Base-by-base conservation (phyloP, 208 protist species). In the Crithidia expoeki region DNA sequence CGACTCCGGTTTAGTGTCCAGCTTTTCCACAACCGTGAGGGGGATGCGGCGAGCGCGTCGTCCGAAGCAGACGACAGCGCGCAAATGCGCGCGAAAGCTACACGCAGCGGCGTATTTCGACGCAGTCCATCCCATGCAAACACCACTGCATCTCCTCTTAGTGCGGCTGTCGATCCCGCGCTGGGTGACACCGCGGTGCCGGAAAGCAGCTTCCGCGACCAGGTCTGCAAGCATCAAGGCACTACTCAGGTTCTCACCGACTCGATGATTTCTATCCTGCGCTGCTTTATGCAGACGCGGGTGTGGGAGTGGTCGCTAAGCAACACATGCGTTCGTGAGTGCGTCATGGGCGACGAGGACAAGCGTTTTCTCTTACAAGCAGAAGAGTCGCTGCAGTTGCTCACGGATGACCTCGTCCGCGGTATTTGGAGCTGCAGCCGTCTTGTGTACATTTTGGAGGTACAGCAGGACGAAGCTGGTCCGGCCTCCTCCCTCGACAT, bases 311-410 rank as follows among this genome's bases (percentile, higher is more conserved):
- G 81, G 81, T 72, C 64, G 44, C 62, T 81, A 59, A 61, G 71
- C 47, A 86, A 86, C 63, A 83, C 71, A 17, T 76, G 73, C 28
- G 42, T 79, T 11, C 73, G 81, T 28, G 77, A 80, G 49, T 79
- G 60, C 12, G 71, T 76, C 4, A 42, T 80, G 0, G 42, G 50
- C 23, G 76, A 82, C 42, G 57, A 42, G 30, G 58, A 75, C 51
- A 68, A 59, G 27, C 69, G 65, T 25, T 28, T 23, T 14, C 65
- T 86, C 1, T 57, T 80, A 10, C 14, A 40, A 4, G 40, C 57
- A 3, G 81, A 83, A 60, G 66, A 76, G 50, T 21, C 27, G 25
- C 38, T 86, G 36, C 81, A 86, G 52, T 32, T 28, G 12, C 27
- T 70, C 25, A 80, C 57, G 14, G 81, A 86, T 56, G 11, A 44